Evolutionary conservation across 441 rosid genomes (phyloP), one percentile per base, ranked within the genome.

Genomic region (Erysimum cheiri): DNA sequence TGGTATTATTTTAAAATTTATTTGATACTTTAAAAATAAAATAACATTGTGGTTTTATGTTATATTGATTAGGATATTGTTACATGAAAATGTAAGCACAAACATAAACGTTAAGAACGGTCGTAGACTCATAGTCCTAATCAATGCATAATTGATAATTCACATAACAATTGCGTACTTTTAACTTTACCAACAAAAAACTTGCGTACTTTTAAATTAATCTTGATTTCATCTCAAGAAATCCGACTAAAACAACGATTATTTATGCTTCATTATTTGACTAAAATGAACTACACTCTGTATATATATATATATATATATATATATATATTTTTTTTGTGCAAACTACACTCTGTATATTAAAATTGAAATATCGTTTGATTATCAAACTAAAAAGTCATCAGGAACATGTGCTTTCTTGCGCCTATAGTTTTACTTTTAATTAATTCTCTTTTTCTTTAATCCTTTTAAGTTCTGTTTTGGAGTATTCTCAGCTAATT

Each of bases 351-450:
- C 1, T 15, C 31, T 41, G 10, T 4, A 54, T 15, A 40, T 11
- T 53, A 41, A 17, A 11, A 54, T 7, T 12, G 19, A 11, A 71
- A 15, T 12, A 47, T 37, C 15, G 2, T 72, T 71, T 47, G 6
- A 19, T 64, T 28, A 64, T 29, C 36, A 17, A 64, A 47, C 65
- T 17, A 57, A 64, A 49, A 72, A 39, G 28, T 31, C 24, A 33
- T 24, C 1, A 59, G 50, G 35, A 67, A 50, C 15, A 50, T 59
- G n/a, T 73, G 32, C 53, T 73, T 73, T 50, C 77, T 59, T 59
- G 68, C 57, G 54, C 46, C 7, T 33, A 24, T 60, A 43, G 58
- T 15, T 60, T 60, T 35, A 49, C 60, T 73, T 59, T 59, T 49
- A 19, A n/a, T 14, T 29, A 55, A 8, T 49, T 66, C 1, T 52